These are phyloP conservation scores for Crithidia thermophila DNA, from an alignment of 208 protist species.

Conservation along the genomic window DNA sequence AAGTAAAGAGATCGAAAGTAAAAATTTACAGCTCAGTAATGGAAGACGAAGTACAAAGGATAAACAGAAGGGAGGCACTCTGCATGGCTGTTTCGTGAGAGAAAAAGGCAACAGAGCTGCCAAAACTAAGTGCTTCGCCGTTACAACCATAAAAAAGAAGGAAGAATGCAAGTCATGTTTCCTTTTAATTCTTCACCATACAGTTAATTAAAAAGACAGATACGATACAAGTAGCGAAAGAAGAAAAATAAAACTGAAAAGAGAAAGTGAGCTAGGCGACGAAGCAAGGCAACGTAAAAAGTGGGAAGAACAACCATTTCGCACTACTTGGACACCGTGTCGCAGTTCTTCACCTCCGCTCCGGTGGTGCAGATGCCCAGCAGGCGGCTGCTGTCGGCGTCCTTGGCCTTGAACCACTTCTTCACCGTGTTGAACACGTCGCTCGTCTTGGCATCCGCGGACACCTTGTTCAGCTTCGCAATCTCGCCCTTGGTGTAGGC, in stretches of 20 bases:
- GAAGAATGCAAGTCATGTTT: no score
- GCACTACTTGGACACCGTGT: background rate
- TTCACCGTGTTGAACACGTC: slow-evolving; percentile 60
- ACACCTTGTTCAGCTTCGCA: slow-evolving; percentile 46
- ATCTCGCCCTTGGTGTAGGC: slow-evolving; percentile 62
- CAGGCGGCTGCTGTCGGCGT: slow-evolving; percentile 14
- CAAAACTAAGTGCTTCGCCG: no score
- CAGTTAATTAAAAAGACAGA: no score
- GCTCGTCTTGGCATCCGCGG: slow-evolving; percentile 20
- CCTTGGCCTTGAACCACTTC: slow-evolving; percentile 49
- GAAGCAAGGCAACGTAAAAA: background rate
- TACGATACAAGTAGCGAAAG: background rate
- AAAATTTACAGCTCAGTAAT: no score
- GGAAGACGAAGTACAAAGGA: no score
- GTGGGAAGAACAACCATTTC: background rate
- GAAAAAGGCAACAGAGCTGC: no score
- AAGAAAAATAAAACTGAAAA: background rate
- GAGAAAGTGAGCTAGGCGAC: background rate
- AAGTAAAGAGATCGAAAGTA: no score
- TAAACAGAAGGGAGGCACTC: no score
- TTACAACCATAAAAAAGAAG: no score
- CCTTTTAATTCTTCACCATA: no score
- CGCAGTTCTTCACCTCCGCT: slow-evolving; percentile 55
- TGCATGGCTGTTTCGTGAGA: no score
- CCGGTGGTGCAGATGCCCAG: slow-evolving; percentile 74